Conservation (phyloP, 805 yeast species). For the Candida sithepensis region DNA sequence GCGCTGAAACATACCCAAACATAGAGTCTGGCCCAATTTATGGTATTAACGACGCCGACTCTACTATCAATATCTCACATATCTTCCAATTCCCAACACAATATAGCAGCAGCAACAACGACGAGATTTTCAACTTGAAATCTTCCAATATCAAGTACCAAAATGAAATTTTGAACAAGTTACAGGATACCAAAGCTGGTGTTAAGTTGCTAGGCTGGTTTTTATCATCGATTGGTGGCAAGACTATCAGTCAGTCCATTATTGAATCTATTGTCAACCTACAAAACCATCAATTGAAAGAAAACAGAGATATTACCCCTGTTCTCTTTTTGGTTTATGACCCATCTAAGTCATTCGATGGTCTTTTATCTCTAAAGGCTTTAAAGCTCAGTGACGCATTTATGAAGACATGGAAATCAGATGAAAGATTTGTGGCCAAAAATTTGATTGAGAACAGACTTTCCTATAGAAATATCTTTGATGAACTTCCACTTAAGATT, state of each 20-base stretch:
- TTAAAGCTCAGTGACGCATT: constrained; percentile 63
- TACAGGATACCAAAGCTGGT: constrained; percentile 62
- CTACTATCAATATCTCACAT: constrained; percentile 51
- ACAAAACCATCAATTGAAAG: constrained; percentile 37
- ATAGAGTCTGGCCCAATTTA: constrained; percentile 67
- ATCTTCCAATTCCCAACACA: constrained; percentile 61
- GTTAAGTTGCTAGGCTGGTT: constrained; percentile 80
- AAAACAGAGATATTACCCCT: constrained; percentile 32
- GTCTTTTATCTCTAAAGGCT: constrained; percentile 62
- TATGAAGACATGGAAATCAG: constrained; percentile 43
- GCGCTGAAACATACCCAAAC: constrained; percentile 59
- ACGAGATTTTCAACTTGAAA: constrained; percentile 49
- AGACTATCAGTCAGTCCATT: constrained; percentile 60
- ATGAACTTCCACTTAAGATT: constrained; percentile 64
- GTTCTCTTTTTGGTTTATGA: constrained; percentile 60
- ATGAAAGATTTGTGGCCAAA: constrained; percentile 63
- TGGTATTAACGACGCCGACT: constrained; percentile 55
- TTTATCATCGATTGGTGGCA: constrained; percentile 65
- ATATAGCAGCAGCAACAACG: constrained; percentile 30
- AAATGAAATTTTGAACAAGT: constrained; percentile 58
- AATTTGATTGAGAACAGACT: constrained; percentile 57
- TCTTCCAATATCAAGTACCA: constrained; percentile 66
- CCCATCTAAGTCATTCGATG: constrained; percentile 62
- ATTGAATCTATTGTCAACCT: constrained; percentile 67
- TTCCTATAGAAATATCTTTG: constrained; percentile 62